Conservation (phyloP, 2,329 filamentous ascomycete genomes). For the Pyrenophora teres region DNA sequence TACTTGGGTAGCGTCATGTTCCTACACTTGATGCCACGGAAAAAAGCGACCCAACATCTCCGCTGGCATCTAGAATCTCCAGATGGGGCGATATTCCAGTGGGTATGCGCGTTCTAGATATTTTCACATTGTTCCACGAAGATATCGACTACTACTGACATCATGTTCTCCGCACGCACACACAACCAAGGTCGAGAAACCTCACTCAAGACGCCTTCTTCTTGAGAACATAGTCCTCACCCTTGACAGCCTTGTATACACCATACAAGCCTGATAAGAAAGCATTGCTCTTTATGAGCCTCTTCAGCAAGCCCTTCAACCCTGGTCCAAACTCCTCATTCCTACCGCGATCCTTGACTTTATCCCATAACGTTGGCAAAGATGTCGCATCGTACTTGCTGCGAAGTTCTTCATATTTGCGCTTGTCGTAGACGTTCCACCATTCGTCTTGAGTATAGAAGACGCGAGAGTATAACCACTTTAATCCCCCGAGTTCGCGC, state of each 20-base stretch:
- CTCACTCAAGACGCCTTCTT: slow-evolving; percentile 18
- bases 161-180: no score
- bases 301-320: slow-evolving; percentile 29
- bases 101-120: no score
- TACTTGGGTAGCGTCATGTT: no score
- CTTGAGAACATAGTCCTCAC: slow-evolving; percentile 40
- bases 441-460: slow-evolving; percentile 78
- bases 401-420: slow-evolving; percentile 67
- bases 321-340: slow-evolving; percentile 24
- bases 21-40: no score
- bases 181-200: no score
- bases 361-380: slow-evolving; percentile 72
- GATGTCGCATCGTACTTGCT: slow-evolving; percentile 65
- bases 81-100: no score
- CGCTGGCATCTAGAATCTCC: no score
- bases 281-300: slow-evolving; percentile 31
- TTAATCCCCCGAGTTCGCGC: slow-evolving; percentile 72
- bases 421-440: slow-evolving; percentile 65
- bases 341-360: slow-evolving; percentile 55
- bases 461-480: slow-evolving; percentile 86
- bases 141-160: no score
- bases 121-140: no score
- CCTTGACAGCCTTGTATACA: slow-evolving; percentile 42
- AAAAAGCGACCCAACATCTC: no score
- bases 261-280: slow-evolving; percentile 49